phyloP scores from a whole-genome alignment of 805 yeast genomes.

The Lachancea thermotolerans region DNA sequence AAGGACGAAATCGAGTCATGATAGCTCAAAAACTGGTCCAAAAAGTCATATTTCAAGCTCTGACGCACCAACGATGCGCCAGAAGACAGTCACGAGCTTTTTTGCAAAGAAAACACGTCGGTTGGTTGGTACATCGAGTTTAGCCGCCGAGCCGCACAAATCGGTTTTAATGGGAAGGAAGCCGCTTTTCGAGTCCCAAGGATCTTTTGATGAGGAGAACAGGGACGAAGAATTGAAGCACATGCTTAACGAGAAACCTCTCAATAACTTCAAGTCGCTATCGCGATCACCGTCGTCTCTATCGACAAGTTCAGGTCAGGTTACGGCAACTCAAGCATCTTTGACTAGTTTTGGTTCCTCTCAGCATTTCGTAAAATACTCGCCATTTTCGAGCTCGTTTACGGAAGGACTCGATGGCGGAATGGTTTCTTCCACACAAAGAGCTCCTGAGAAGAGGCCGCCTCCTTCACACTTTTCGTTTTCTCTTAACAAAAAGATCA shows the following conservation, averaged over 20 bases:
- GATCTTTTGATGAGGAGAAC: slow-evolving; percentile 31
- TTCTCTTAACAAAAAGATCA: slow-evolving; percentile 2
- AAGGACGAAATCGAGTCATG: not conserved
- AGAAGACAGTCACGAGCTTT: slow-evolving; percentile 5
- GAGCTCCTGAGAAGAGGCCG: slow-evolving; percentile 3
- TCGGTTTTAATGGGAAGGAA: slow-evolving; percentile 1
- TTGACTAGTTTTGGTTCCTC: not conserved
- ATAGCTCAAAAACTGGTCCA: not conserved
- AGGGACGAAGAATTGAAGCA: slow-evolving; percentile 19
- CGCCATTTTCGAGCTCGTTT: not conserved
- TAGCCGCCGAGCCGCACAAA: slow-evolving; percentile 7
- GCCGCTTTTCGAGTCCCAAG: slow-evolving; percentile 22
- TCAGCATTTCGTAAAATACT: not conserved
- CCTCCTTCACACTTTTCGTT: slow-evolving; percentile 3
- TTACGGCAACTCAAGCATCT: not conserved
- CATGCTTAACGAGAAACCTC: slow-evolving; percentile 15
- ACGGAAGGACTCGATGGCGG: not conserved
- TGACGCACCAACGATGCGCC: not conserved
- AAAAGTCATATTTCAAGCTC: not conserved
- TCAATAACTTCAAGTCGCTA: slow-evolving; percentile 23
- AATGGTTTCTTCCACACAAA: not conserved
- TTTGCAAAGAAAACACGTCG: slow-evolving; percentile 4
- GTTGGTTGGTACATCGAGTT: slow-evolving; percentile 1
- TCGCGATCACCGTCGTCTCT: not conserved
- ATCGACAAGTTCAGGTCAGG: not conserved